A percentile compares a stretch with the other conserved stretches of the same genome.
Conservation (phyloP, 257 asterid species). For the Lantana camara region DNA sequence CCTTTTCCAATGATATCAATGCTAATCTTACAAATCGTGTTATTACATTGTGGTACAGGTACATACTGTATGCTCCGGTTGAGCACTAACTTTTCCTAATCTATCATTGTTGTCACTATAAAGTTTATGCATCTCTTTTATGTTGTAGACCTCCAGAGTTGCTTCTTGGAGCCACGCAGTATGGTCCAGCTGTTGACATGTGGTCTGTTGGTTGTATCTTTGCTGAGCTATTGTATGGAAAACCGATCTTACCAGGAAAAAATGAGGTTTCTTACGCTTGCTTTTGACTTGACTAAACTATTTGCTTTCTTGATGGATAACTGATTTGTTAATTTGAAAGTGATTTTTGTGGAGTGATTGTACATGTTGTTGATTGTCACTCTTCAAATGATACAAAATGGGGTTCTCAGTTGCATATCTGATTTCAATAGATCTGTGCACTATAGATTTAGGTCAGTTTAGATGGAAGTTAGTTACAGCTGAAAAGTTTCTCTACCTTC, state of each 20-base stretch:
- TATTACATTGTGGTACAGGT: constrained; percentile 98
- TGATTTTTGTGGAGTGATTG: constrained; percentile 4
- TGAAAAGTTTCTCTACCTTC: not conserved
- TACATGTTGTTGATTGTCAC: constrained; percentile 1
- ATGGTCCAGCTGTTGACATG: constrained; percentile 98
- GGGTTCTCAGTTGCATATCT: not conserved
- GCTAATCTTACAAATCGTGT: constrained; percentile 95
- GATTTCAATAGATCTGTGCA: not conserved
- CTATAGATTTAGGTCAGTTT: constrained; percentile 14
- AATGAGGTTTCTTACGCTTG: constrained; percentile 56
- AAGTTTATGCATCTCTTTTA: constrained; percentile 22
- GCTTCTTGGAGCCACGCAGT: constrained; percentile 95
- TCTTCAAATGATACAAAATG: not conserved
- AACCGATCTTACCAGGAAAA: constrained; percentile 86
- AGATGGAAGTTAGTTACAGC: not conserved
- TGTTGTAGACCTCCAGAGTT: constrained; percentile 88
- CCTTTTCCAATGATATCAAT: constrained; percentile 73
- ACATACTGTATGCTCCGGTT: constrained; percentile 27
- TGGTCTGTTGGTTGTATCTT: constrained; percentile 99
- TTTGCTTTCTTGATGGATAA: constrained; percentile 15
- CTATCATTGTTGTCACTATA: constrained; percentile 4
- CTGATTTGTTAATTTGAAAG: constrained; percentile 16
- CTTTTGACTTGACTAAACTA: constrained; percentile 18
- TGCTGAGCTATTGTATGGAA: constrained; percentile 89
- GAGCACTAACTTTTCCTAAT: constrained; percentile 14